phyloP scores from a whole-genome alignment of 192 early-diverging fungal species.

The Entomortierella chlamydospora region DNA sequence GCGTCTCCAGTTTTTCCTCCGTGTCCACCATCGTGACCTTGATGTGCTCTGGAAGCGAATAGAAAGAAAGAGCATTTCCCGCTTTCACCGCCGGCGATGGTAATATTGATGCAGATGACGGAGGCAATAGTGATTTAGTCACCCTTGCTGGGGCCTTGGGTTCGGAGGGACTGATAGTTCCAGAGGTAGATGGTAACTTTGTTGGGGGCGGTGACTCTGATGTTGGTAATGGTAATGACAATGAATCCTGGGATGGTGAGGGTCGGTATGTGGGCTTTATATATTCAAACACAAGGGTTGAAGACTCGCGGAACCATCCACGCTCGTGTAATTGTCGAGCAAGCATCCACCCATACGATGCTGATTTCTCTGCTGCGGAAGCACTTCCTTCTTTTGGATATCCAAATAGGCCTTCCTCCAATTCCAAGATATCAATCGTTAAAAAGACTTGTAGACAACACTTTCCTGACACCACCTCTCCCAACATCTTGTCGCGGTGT shows the following conservation, averaged over 20 bases:
- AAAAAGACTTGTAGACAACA: constrained; percentile 15
- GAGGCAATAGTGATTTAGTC: neutral
- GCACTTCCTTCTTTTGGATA: neutral
- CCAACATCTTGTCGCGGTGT: constrained; percentile 24
- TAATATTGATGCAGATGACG: neutral
- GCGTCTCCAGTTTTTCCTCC: neutral
- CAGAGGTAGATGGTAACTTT: neutral
- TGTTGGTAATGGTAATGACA: neutral
- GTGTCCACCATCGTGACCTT: constrained; percentile 10
- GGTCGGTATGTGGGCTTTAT: neutral
- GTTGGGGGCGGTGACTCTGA: neutral
- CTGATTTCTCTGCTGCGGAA: neutral
- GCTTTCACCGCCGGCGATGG: too few relatives aligned
- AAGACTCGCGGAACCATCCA: constrained; percentile 18
- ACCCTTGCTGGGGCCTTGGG: neutral
- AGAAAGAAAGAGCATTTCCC: too few relatives aligned
- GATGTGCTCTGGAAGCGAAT: neutral
- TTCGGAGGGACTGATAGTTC: too few relatives aligned
- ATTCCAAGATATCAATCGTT: constrained; percentile 18
- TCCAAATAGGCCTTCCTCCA: neutral
- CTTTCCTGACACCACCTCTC: constrained; percentile 7
- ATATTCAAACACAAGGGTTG: constrained; percentile 8
- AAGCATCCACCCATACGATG: constrained; percentile 18
- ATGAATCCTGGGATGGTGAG: neutral
- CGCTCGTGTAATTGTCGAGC: constrained; percentile 14